phyloP scores from a whole-genome alignment of 2,329 filamentous ascomycete genomes.

The Magnaporthiopsis rhizophila region DNA sequence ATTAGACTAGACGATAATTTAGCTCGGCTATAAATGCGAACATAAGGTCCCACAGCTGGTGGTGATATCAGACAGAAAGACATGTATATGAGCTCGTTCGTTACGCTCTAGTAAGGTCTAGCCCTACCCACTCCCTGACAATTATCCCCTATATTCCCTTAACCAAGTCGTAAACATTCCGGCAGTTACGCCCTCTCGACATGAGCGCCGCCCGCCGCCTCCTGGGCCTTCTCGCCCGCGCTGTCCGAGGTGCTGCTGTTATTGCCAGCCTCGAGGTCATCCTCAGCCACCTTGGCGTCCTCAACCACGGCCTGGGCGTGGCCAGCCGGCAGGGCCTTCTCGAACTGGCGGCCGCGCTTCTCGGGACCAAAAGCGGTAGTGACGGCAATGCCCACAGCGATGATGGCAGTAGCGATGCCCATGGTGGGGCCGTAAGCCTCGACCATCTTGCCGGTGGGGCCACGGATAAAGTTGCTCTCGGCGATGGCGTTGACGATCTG shows the following conservation, averaged over 20 bases:
- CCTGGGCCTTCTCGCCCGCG: not conserved
- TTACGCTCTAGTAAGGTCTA: too few species aligned
- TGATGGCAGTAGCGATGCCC: conserved; percentile 70
- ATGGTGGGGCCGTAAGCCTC: conserved; percentile 69
- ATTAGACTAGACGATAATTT: too few species aligned
- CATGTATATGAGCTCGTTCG: too few species aligned
- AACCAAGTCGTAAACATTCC: not conserved
- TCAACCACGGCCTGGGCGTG: conserved; percentile 16
- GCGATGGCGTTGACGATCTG: conserved; percentile 72
- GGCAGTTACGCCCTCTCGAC: not conserved
- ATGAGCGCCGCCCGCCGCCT: not conserved
- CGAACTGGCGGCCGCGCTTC: conserved; percentile 64
- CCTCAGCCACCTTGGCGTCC: conserved; percentile 6
- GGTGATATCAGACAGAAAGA: too few species aligned
- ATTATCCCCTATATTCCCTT: not conserved
- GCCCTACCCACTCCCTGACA: too few species aligned
- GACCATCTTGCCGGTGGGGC: conserved; percentile 45
- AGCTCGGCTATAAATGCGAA: too few species aligned
- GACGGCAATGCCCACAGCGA: conserved; percentile 58
- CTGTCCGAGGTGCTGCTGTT: not conserved
- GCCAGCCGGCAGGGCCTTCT: conserved; percentile 37
- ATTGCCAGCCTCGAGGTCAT: conserved; percentile 9
- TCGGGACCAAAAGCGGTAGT: conserved; percentile 67
- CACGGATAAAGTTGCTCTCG: conserved; percentile 51
- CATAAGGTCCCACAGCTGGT: too few species aligned